Percentiles rank a stretch among this genome's conserved stretches.
phyloP scores from a whole-genome alignment of 2,329 filamentous ascomycete genomes.

The Paraphaeosphaeria sporulosa region DNA sequence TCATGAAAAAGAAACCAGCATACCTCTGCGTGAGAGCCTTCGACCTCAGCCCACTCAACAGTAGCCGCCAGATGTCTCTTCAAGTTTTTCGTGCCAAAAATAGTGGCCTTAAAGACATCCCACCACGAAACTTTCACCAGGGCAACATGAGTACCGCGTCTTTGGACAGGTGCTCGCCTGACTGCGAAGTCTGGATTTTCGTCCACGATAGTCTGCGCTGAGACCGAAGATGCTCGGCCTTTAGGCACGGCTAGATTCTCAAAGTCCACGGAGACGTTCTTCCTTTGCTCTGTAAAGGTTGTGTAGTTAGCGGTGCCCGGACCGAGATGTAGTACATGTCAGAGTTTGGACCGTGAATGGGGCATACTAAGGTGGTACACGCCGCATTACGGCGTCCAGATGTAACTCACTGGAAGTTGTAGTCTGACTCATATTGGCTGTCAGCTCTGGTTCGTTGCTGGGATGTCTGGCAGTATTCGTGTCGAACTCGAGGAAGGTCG shows the following conservation, averaged over 20 bases:
- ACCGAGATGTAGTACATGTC: background rate
- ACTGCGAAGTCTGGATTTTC: background rate
- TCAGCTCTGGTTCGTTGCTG: background rate
- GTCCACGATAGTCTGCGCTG: background rate
- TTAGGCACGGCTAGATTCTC: background rate
- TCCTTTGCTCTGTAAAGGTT: background rate
- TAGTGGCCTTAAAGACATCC: constrained; percentile 10
- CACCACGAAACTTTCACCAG: constrained; percentile 9
- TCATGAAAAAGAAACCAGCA: background rate
- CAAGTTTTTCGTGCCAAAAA: constrained; percentile 6
- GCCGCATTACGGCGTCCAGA: background rate
- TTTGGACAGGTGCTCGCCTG: background rate
- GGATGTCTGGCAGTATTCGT: background rate
- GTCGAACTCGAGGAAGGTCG: background rate
- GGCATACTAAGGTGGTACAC: background rate
- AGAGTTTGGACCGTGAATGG: background rate
- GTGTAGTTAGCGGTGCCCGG: background rate
- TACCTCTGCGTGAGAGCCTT: background rate
- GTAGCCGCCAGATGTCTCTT: constrained; percentile 4
- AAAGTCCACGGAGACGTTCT: background rate
- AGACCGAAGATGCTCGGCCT: constrained; percentile 5
- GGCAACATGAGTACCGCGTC: constrained; percentile 9
- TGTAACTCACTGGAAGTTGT: background rate
- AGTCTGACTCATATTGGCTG: background rate
- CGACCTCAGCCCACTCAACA: background rate